Evolutionary conservation across 768 basidiomycete genomes (phyloP).

Genomic region (Naematelia aurantialba): DNA sequence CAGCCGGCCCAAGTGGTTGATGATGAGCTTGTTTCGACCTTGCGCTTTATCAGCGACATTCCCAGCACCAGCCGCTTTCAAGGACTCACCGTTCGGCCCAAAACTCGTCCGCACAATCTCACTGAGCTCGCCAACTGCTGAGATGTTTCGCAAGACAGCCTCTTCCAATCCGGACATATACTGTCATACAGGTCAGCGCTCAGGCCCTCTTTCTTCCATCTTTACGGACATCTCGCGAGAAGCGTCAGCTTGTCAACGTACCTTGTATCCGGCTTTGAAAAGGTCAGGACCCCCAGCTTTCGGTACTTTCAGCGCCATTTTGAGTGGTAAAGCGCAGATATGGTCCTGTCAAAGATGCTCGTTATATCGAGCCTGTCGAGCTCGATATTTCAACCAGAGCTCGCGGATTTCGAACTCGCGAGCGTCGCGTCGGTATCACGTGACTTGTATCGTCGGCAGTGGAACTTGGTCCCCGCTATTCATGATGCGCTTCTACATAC

Average conservation of each 20-base stretch:
- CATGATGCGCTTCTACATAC: neutral
- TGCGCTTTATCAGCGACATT: constrained; percentile 3
- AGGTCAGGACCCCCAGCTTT: constrained; percentile 76
- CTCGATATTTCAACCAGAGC: no score
- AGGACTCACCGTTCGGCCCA: constrained; percentile 79
- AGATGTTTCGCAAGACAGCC: constrained; percentile 92
- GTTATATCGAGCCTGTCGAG: no score
- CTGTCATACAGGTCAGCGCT: constrained; percentile 17
- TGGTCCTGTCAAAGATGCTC: no score
- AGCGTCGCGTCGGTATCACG: neutral
- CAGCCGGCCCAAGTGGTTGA: constrained; percentile 91
- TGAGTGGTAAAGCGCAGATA: no score
- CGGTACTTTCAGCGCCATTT: constrained; percentile 91
- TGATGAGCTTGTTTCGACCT: constrained; percentile 96
- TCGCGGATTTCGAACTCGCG: neutral
- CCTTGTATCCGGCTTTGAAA: constrained; percentile 98
- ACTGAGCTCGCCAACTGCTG: constrained; percentile 90
- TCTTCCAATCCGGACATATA: constrained; percentile 89
- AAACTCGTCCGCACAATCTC: constrained; percentile 95
- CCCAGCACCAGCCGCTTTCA: neutral
- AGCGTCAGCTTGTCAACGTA: constrained; percentile 41
- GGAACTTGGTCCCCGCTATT: no score
- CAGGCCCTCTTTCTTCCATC: neutral
- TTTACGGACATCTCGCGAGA: neutral
- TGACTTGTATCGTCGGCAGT: neutral